Percentiles rank a stretch among this genome's conserved stretches.
phyloP scores from a whole-genome alignment of 1,284 basidiomycete species.

The Mycosarcoma mackinlayi region DNA sequence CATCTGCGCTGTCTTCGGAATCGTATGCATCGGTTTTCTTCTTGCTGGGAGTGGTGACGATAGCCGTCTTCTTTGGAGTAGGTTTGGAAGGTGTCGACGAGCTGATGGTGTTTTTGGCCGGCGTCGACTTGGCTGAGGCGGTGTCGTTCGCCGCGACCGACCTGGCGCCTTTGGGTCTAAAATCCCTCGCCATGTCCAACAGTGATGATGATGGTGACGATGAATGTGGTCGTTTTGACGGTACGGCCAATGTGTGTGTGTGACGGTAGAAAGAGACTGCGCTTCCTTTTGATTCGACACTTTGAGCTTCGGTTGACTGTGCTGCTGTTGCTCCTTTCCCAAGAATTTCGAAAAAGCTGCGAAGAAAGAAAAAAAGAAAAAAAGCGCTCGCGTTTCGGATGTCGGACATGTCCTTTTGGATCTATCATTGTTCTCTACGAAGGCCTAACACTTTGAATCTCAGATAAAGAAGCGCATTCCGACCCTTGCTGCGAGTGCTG shows the following conservation, averaged over 20 bases:
- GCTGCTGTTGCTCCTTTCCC: constrained; percentile 2
- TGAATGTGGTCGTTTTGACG: too few relatives aligned
- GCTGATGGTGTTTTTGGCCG: constrained; percentile 13
- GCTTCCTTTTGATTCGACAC: too few relatives aligned
- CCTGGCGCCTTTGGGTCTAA: constrained; percentile 51
- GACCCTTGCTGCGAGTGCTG: not conserved
- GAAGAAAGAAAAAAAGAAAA: constrained; percentile 5
- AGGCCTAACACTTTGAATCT: not conserved
- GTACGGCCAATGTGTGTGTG: not conserved
- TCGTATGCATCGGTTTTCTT: constrained; percentile 35
- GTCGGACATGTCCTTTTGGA: too few relatives aligned
- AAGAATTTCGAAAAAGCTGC: constrained; percentile 17
- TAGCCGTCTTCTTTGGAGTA: constrained; percentile 9
- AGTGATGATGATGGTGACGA: constrained; percentile 10
- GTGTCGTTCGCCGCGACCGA: constrained; percentile 3
- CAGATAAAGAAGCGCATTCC: constrained; percentile 1
- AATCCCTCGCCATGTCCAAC: constrained; percentile 57
- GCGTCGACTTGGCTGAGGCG: constrained; percentile 24
- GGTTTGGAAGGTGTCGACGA: constrained; percentile 10
- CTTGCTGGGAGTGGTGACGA: constrained; percentile 1
- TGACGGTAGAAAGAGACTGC: not conserved
- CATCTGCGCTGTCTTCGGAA: constrained; percentile 45
- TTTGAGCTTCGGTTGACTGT: not conserved
- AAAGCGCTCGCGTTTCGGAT: too few relatives aligned
- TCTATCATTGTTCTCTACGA: too few relatives aligned